Evolutionary conservation across 352 stramenopile species (phyloP).

Genomic region (Pythium phragmitis): DNA sequence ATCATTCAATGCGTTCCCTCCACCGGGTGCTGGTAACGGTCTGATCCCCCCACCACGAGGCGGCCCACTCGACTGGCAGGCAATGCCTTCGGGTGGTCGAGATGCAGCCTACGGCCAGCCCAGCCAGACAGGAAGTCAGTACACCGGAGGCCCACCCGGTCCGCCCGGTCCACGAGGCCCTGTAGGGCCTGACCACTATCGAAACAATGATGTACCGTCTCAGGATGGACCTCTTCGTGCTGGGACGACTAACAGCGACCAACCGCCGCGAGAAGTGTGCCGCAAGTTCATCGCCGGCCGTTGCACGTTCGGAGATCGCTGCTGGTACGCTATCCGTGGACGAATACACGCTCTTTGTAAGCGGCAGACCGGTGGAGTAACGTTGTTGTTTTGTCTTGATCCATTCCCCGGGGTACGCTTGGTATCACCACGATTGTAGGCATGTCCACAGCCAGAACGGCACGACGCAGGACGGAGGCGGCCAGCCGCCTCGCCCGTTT

Average conservation of each 20-base stretch:
- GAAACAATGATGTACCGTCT: background rate
- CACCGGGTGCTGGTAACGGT: conserved; percentile 1
- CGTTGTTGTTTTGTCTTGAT: conserved; percentile 13
- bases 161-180: conserved; percentile 7
- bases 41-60: conserved; percentile 3
- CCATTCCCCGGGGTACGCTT: conserved; percentile 8
- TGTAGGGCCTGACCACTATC: background rate
- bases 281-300: conserved; percentile 67
- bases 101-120: background rate
- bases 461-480: conserved; percentile 4
- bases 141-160: background rate
- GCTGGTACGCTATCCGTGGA: conserved; percentile 58
- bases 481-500: conserved; percentile 7
- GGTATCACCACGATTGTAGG: conserved; percentile 28
- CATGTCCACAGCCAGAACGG: conserved; percentile 48
- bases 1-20: conserved; percentile 20
- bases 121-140: background rate
- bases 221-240: background rate
- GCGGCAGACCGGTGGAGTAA: conserved; percentile 19
- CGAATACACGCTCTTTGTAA: conserved; percentile 18
- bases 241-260: conserved; percentile 24
- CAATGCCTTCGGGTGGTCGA: background rate
- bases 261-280: conserved; percentile 59
- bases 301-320: conserved; percentile 80
- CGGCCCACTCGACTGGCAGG: background rate